These are phyloP conservation scores for Dendrostoma leiphaemia DNA, from an alignment of 2,329 filamentous ascomycete genomes.

Conservation along the genomic window DNA sequence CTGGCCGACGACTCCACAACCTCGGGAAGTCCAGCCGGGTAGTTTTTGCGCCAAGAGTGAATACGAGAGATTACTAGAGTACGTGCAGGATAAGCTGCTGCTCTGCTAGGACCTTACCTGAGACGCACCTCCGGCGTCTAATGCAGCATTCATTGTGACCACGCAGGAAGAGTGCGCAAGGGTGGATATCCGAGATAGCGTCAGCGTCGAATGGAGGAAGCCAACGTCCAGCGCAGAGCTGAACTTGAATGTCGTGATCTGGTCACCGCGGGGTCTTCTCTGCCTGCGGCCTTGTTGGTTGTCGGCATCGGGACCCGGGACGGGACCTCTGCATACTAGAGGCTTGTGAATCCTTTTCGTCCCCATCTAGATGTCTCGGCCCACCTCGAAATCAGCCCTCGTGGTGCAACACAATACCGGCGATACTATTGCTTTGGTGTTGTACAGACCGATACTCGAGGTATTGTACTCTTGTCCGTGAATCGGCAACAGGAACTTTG, in stretches of 20 bases:
- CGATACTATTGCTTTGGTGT: not conserved
- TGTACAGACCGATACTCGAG: no score
- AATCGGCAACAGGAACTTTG: no score
- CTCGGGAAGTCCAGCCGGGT: not conserved
- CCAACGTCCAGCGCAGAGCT: not conserved
- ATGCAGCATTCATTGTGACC: slow-evolving; percentile 1
- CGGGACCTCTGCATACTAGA: not conserved
- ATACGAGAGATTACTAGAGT: not conserved
- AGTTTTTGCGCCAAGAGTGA: not conserved
- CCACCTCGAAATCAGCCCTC: not conserved
- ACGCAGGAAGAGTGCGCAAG: not conserved
- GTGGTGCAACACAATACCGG: not conserved
- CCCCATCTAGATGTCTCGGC: not conserved
- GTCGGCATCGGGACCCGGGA: not conserved
- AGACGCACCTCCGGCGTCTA: not conserved
- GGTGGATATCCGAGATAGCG: not conserved
- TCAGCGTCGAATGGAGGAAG: not conserved
- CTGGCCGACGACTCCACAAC: not conserved
- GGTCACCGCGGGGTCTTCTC: not conserved
- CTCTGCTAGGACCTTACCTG: no score
- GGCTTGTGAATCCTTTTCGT: not conserved
- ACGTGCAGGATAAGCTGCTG: not conserved
- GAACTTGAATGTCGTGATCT: not conserved
- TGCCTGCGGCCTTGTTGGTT: not conserved
- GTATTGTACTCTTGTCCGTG: no score